Conservation (phyloP, 2,329 filamentous ascomycete species). For the Trichoderma sp. region DNA sequence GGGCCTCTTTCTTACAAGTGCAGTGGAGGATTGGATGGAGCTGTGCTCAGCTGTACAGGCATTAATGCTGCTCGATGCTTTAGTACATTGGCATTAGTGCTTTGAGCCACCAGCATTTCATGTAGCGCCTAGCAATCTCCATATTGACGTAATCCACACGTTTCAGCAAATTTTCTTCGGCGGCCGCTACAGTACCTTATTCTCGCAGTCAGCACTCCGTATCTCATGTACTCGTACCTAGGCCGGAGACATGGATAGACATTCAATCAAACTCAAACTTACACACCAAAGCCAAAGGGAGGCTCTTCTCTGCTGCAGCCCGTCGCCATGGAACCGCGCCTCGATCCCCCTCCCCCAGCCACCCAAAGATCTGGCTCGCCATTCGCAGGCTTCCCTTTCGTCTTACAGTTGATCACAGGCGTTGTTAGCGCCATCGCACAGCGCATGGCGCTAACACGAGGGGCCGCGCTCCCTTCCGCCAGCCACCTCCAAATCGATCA, state of each 20-base stretch:
- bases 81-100: background rate
- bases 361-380: slow-evolving; percentile 5
- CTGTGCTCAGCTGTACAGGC: background rate
- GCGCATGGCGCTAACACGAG: slow-evolving; percentile 17
- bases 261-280: background rate
- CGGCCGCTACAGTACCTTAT: background rate
- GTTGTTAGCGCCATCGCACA: slow-evolving; percentile 16
- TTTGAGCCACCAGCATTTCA: background rate
- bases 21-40: background rate
- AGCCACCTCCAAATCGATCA: slow-evolving; percentile 16
- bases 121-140: background rate
- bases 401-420: background rate
- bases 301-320: background rate
- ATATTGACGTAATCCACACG: background rate
- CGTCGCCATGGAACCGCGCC: slow-evolving; percentile 25
- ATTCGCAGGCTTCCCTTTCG: background rate
- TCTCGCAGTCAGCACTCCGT: background rate
- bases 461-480: slow-evolving; percentile 20
- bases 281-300: background rate
- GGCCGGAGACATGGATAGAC: background rate
- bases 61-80: background rate
- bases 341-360: background rate
- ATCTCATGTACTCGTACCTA: background rate
- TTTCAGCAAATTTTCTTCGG: background rate
- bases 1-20: background rate